Base-by-base conservation (phyloP, 257 asterid genomes). In the Gentiana dahurica region DNA sequence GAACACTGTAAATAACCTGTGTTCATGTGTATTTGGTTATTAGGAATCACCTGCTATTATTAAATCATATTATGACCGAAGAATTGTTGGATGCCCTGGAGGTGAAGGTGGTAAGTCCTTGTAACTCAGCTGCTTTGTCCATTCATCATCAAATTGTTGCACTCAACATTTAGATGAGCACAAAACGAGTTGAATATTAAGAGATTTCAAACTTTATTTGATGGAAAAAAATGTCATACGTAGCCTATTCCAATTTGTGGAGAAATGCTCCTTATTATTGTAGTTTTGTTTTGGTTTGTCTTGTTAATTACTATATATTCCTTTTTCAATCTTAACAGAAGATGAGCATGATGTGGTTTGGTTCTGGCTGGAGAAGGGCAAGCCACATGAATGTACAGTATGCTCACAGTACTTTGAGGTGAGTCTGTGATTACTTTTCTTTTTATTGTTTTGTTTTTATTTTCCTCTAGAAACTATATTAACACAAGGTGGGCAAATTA, bases 301-400 rank as follows among this genome's bases (percentile, higher is more conserved):
- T 58, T 54, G 41, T 9, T 58, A 41, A 5, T 36, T 51, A 49
- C 24, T 59, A 35, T 54, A 49, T 38, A 52, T 51, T 52, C 61
- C 37, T 32, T 44, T 54, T 60, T 15, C 63, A 4, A 57, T 49
- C 36, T 36, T 53, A 54, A 65, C 91, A 92, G 99, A 92, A 76
- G 95, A 92, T 62, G 99, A 92, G 69, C 99, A 92, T 44, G 99
- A 92, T 45, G 95, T 92, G 62, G 97, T 88, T 64, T 92, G 99
- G 99, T 92, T 92, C 75, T 88, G 97, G 99, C 78, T 92, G 57
- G 95, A 86, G 94, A 85, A 92, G 78, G 95, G 80, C 61, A 83
- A 88, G 81, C 81, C 95, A 33, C 89, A 83, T 64, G 97, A 92
- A 65, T 92, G 99, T 74, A 91, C 99, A 51, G 99, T 92, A 54